Conservation (phyloP, 192 early-diverging fungal species). For the Coemansia sp. region DNA sequence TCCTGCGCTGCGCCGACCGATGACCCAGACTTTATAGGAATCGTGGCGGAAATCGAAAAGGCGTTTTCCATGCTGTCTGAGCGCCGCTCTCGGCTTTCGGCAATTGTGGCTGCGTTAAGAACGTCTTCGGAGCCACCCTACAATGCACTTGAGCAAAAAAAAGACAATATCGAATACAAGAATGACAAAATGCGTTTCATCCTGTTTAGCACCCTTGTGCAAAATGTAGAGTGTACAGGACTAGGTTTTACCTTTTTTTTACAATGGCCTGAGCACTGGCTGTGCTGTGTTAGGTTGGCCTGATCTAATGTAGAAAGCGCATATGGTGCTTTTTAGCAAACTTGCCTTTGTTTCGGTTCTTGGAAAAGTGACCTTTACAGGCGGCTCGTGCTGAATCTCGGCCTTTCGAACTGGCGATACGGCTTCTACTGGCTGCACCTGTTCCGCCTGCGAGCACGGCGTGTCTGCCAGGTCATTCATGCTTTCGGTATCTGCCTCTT, state of each 20-base stretch:
- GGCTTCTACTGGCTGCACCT: neutral
- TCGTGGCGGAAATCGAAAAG: conserved; percentile 24
- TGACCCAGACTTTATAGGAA: conserved; percentile 11
- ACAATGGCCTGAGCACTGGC: neutral
- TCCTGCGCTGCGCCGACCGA: neutral
- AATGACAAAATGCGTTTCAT: neutral
- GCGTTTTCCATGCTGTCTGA: conserved; percentile 22
- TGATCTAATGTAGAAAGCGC: neutral
- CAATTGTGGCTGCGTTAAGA: conserved; percentile 7
- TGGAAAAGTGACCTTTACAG: conserved; percentile 16
- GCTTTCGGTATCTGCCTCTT: neutral
- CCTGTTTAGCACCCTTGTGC: neutral
- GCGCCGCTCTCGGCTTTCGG: conserved; percentile 11
- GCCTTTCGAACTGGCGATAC: neutral
- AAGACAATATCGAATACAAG: conserved; percentile 1
- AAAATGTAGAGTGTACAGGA: conserved; percentile 10
- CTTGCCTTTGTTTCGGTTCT: conserved; percentile 31
- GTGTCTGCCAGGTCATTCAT: neutral
- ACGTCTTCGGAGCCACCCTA: conserved; percentile 21
- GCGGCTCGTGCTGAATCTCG: neutral
- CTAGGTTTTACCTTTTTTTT: conserved; percentile 9
- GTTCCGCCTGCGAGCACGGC: neutral
- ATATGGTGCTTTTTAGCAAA: neutral
- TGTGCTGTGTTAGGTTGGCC: neutral
- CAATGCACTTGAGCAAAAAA: neutral